These are phyloP conservation scores for Nevesoporus exiguus DNA, from an alignment of 768 basidiomycete genomes.

Conservation along the genomic window DNA sequence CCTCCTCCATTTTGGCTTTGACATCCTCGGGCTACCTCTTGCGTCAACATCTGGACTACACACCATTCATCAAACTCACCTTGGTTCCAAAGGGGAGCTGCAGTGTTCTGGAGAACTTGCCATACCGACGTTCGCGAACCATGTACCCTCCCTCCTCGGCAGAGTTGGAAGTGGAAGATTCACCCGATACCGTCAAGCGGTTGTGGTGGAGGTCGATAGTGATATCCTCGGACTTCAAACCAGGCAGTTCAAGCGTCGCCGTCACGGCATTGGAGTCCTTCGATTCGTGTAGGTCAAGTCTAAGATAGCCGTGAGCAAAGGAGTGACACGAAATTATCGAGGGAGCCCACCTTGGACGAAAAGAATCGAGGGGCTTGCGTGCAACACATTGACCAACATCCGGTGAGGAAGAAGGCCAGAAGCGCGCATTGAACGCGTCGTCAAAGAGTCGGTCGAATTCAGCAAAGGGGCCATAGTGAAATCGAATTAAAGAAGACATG, in stretches of 20 bases:
- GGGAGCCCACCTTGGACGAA: constrained; percentile 18
- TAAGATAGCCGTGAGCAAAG: too few species aligned
- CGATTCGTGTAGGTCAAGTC: constrained; percentile 41
- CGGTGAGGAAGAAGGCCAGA: not conserved
- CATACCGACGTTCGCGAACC: constrained; percentile 42
- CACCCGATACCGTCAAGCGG: constrained; percentile 45
- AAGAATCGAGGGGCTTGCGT: not conserved
- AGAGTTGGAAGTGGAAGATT: constrained; percentile 34
- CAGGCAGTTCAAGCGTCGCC: constrained; percentile 52
- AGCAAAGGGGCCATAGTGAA: too few species aligned
- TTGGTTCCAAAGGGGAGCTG: constrained; percentile 44
- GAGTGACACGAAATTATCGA: not conserved
- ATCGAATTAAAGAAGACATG: constrained; percentile 4
- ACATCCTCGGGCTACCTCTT: constrained; percentile 29
- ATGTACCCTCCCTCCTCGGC: constrained; percentile 39
- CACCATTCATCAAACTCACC: constrained; percentile 26
- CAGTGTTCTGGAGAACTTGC: constrained; percentile 42
- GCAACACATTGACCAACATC: not conserved
- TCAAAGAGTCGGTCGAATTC: constrained; percentile 1
- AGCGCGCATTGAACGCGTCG: constrained; percentile 6
- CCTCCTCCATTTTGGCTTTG: constrained; percentile 36
- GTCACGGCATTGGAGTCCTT: constrained; percentile 41
- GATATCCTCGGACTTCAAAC: constrained; percentile 13
- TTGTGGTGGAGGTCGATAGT: constrained; percentile 29
- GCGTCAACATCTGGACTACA: not conserved